Evolutionary conservation across 768 basidiomycete species (phyloP), one percentile per base, ranked within the genome.

Genomic region (Serendipita vermifera): DNA sequence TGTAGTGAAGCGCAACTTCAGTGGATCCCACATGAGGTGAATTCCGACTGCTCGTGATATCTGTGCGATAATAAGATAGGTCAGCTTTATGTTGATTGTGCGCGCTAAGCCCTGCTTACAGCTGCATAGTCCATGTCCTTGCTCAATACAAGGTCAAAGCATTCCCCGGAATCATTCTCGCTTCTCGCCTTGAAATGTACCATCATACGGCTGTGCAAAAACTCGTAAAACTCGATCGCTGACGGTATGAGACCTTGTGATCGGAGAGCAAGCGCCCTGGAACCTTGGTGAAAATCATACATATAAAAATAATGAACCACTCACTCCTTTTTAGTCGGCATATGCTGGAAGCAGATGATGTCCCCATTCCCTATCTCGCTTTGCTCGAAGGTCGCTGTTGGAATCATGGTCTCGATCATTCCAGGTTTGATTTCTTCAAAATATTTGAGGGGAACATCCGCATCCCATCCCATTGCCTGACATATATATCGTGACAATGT

Each of bases 391-490:
- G 96, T 93, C 57, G 82, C 70, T 70, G 96, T 97, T 32, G 78
- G 80, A 72, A 98, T 98, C 94, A 99, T 96, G 43, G 81, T 75
- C 71, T 98, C 96, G 64, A 99, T 98, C 96, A 98, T 98, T 58
- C 90, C 90, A 3, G 96, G 96, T 77, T 99, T 99, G 71, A 99
- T 99, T 83, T 99, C 96, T 87, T 99, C 96, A 64, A 85, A 99
- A 20, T 98, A 74, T 71, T 91, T 97, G 65, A 99, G 67, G 15
- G 92, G 90, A 11, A 93, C 97, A n/a, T 85, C 84, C 2, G 87
- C 79, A 2, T 86, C 82, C 92, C 91, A 98, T 20, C 86, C 77
- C 91, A 97, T 96, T 59, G 82, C 81, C 69, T 97, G 92, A 66
- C 96, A 93, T 71, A 99, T 88, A 58, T 83, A 67, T 35, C 79